phyloP scores from a whole-genome alignment of 2,329 filamentous ascomycete genomes.

The Fusarium pseudoanthophilum region DNA sequence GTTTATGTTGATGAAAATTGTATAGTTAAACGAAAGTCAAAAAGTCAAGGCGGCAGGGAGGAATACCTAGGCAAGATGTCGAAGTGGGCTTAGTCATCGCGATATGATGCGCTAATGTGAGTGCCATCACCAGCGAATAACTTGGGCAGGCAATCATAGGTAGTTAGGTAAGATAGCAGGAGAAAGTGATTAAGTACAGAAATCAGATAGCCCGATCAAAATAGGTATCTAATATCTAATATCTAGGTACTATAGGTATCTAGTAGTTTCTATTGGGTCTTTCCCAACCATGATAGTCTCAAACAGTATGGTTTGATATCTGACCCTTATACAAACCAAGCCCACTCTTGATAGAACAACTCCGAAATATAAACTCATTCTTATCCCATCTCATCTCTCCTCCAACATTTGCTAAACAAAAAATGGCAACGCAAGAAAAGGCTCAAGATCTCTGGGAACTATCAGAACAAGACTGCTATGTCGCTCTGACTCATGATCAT shows the following conservation, averaged over 20 bases:
- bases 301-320: background rate
- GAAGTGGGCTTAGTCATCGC: conserved; percentile 31
- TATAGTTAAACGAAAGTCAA: background rate
- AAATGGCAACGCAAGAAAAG: conserved; percentile 28
- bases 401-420: background rate
- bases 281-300: background rate
- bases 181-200: background rate
- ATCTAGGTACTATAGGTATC: background rate
- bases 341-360: conserved; percentile 12
- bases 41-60: background rate
- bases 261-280: background rate
- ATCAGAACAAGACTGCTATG: conserved; percentile 66
- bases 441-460: conserved; percentile 52
- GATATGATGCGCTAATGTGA: background rate
- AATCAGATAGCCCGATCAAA: background rate
- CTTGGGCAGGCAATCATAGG: background rate
- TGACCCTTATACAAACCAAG: background rate
- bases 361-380: background rate
- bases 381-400: background rate
- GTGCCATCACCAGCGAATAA: background rate
- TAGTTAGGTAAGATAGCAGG: background rate
- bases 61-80: background rate
- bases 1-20: background rate
- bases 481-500: conserved; percentile 72
- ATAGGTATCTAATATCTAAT: background rate